These are phyloP conservation scores for Candida endomychidarum DNA, from an alignment of 805 yeast species.

Conservation along the genomic window DNA sequence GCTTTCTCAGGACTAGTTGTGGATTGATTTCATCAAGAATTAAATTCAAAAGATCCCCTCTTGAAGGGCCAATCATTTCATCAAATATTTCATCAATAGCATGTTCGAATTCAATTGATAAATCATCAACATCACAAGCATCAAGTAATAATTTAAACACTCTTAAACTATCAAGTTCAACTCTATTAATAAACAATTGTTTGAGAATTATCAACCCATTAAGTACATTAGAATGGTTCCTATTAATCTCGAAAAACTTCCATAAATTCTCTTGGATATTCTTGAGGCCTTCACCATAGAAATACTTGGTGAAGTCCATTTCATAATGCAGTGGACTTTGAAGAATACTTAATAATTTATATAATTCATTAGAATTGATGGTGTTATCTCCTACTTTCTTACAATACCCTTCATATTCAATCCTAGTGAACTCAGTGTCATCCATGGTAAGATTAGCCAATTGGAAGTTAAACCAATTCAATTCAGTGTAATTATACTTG, in stretches of 20 bases:
- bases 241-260: conserved; percentile 11
- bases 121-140: conserved; percentile 15
- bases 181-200: conserved; percentile 32
- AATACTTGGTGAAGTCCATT: conserved; percentile 18
- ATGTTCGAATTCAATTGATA: conserved; percentile 18
- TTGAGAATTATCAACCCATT: conserved; percentile 37
- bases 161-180: conserved; percentile 18
- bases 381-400: conserved; percentile 9
- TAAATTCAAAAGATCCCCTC: not conserved
- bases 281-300: conserved; percentile 17
- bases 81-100: conserved; percentile 16
- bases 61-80: conserved; percentile 7
- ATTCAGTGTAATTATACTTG: conserved; percentile 32
- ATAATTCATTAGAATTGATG: conserved; percentile 7
- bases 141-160: conserved; percentile 26
- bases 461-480: conserved; percentile 43
- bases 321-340: conserved; percentile 18
- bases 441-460: conserved; percentile 20
- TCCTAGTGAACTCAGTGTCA: conserved; percentile 4
- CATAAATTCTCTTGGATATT: conserved; percentile 20
- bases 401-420: conserved; percentile 10
- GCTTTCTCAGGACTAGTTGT: not conserved
- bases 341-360: conserved; percentile 15
- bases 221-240: conserved; percentile 17
- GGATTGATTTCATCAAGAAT: not conserved